Percentiles rank a stretch among this genome's conserved stretches.
phyloP scores from a whole-genome alignment of 1,139 yeast genomes.

The Blastobotrys indianensis region DNA sequence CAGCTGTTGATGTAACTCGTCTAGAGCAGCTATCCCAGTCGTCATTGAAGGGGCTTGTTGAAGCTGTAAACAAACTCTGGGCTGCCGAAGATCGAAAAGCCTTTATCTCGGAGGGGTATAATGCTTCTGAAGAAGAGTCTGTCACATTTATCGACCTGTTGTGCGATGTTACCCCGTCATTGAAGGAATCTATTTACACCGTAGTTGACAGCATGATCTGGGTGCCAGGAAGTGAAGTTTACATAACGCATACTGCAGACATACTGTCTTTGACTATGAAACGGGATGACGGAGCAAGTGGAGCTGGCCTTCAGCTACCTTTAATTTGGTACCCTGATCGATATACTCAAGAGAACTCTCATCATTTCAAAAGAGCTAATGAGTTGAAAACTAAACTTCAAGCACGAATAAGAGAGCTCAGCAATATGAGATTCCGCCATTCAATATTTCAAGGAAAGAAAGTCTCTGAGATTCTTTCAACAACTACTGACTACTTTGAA shows the following conservation, averaged over 20 bases:
- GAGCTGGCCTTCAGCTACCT: constrained; percentile 36
- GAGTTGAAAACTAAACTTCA: constrained; percentile 20
- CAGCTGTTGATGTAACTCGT: constrained; percentile 3
- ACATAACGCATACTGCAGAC: constrained; percentile 35
- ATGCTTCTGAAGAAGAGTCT: background rate
- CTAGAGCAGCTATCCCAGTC: constrained; percentile 15
- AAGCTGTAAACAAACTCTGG: background rate
- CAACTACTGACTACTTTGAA: constrained; percentile 26
- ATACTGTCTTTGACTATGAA: constrained; percentile 38
- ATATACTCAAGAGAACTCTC: constrained; percentile 33
- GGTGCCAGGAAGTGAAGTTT: constrained; percentile 23
- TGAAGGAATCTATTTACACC: constrained; percentile 23
- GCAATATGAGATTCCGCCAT: constrained; percentile 16
- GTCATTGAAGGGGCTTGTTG: constrained; percentile 2
- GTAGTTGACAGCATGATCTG: constrained; percentile 27
- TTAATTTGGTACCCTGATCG: constrained; percentile 43
- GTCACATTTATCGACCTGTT: constrained; percentile 19
- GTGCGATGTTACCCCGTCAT: constrained; percentile 25
- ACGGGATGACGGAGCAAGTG: constrained; percentile 30
- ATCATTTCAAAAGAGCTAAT: constrained; percentile 21
- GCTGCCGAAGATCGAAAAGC: background rate
- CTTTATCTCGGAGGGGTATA: constrained; percentile 3
- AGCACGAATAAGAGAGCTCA: constrained; percentile 23
- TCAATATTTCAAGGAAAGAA: constrained; percentile 32
- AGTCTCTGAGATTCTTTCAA: constrained; percentile 29